Evolutionary conservation across 495 filamentous ascomycete species (phyloP), one percentile per base, ranked within the genome.

Genomic region (Aspergillus biplanus): DNA sequence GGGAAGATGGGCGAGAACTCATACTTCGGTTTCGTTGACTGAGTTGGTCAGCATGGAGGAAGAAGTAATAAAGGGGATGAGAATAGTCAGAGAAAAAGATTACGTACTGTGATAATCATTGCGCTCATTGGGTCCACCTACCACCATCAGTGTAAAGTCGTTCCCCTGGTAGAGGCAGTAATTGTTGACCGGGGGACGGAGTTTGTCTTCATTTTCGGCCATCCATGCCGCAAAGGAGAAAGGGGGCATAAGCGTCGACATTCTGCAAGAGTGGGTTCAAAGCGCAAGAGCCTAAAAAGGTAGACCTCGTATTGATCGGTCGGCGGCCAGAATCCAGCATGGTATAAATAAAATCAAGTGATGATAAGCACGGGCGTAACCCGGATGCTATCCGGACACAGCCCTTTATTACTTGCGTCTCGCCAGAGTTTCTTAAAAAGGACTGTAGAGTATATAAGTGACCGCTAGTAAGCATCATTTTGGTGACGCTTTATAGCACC

Each of bases 111-210:
- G 66, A 58, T 68, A 68, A 33, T 68, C 66, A 60, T 68, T 68
- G 6, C 66, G 49, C 15, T 55, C 65, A 33, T 68, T 68, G 7
- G 66, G 66, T 8, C 63, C 66, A 7, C 66, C 66, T 15, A 68
- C 66, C 5, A 64, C 66, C 66, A 68, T 68, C 49, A 68, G 27
- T 4, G 65, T 68, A 48, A 68, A 68, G 32, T 68, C 66, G 21
- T 68, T 49, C 8, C 66, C 66, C 64, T 92, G 85, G 77, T 92
- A 91, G 62, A 96, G 88, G 75, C 90, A 92, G 73, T 89, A 91
- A 73, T 95, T 95, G 75, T 94, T 95, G 73, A 96, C 86, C 3
- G 92, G 92, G 0, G 92, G 92, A 72, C 92, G 85, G 61, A 96
- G 81, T 42, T 93, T 84, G 64, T 93, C 89, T 1, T 87, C 85